Base-by-base conservation (phyloP, 768 basidiomycete genomes). In the Naganishia randhawae region DNA sequence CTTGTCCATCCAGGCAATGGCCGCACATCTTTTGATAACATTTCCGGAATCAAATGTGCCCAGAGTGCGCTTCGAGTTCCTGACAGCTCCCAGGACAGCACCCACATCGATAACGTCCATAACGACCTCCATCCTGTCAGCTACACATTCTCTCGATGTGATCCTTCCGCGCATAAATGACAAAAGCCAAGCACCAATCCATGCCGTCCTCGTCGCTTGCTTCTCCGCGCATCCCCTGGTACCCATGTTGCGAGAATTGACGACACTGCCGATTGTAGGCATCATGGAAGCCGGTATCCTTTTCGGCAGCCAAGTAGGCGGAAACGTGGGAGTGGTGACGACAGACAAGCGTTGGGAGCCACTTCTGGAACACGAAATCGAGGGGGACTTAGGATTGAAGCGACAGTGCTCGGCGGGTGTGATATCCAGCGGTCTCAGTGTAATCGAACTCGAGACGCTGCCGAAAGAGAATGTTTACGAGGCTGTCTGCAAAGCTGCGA, bases 311-410 rank as follows among this genome's bases (percentile, higher is more conserved):
- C 63, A 67, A n/a, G 33, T 76, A 10, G 71, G 71, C 11, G 41
- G 70, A 8, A 48, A 54, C 19, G 50, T 69, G 16, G 75, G 75
- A 3, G 71, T 76, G 33, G 51, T 76, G 39, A 76, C 75, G 3
- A 76, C 75, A 14, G 71, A 71, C n/a, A 71, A 69, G 10, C 66
- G 75, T 1, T 76, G 75, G 75, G 75, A 73, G 17, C 75, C 75
- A 17, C 61, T 76, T 7, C 70, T 76, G 25, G 52, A 50, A 53
- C 73, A 74, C 45, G 75, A 74, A 48, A 67, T 76, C 29, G 70
- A 72, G n/a, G 69, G 62, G 11, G 68, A 69, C 25, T 41, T 68
- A 19, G 69, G 69, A 19, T 50, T 73, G 27, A 33, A 64, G 10
- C 25, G 25, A 9, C 55, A 69, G 17, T 71, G 71, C 52, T 19